Evolutionary conservation across 2,329 filamentous ascomycete species (phyloP).

Genomic region (Hirsutella minnesotensis): DNA sequence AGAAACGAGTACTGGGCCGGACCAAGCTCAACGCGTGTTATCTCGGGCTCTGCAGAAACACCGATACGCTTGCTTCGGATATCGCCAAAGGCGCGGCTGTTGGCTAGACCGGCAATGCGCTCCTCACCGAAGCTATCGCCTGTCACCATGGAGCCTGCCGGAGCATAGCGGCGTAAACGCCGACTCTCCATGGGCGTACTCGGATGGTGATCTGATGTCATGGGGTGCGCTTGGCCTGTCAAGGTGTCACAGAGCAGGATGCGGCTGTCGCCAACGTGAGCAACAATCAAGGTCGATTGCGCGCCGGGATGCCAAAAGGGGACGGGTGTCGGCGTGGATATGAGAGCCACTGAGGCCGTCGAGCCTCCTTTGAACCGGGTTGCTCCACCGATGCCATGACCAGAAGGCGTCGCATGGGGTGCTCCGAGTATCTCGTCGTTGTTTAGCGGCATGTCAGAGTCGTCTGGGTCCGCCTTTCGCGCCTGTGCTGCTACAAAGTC

Average conservation of each 20-base stretch:
- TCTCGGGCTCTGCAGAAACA: slow-evolving; percentile 86
- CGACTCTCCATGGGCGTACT: slow-evolving; percentile 74
- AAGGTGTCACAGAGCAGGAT: slow-evolving; percentile 80
- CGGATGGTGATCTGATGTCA: slow-evolving; percentile 89
- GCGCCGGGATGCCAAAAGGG: slow-evolving; percentile 93
- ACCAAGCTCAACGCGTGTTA: slow-evolving; percentile 64
- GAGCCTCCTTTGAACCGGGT: slow-evolving; percentile 86
- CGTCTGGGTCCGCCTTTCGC: slow-evolving; percentile 62
- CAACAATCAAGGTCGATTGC: slow-evolving; percentile 71
- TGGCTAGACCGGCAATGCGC: slow-evolving; percentile 84
- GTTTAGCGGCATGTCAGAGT: slow-evolving; percentile 72
- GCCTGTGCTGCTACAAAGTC: slow-evolving; percentile 90
- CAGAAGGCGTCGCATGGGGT: slow-evolving; percentile 40
- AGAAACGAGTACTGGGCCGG: slow-evolving; percentile 84
- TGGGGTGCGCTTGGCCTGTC: slow-evolving; percentile 65
- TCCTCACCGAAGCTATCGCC: slow-evolving; percentile 91
- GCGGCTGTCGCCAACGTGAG: slow-evolving; percentile 88
- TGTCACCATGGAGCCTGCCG: slow-evolving; percentile 67
- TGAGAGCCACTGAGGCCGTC: slow-evolving; percentile 78
- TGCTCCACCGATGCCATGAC: slow-evolving; percentile 56
- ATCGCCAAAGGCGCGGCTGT: slow-evolving; percentile 89
- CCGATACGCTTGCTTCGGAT: slow-evolving; percentile 85
- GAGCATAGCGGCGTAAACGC: slow-evolving; percentile 72
- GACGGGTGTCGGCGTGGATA: slow-evolving; percentile 81
- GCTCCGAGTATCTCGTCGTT: slow-evolving; percentile 69